A percentile compares a stretch with the other conserved stretches of the same genome.
phyloP scores from a whole-genome alignment of 345 rosid species.

The Syzygium grande region DNA sequence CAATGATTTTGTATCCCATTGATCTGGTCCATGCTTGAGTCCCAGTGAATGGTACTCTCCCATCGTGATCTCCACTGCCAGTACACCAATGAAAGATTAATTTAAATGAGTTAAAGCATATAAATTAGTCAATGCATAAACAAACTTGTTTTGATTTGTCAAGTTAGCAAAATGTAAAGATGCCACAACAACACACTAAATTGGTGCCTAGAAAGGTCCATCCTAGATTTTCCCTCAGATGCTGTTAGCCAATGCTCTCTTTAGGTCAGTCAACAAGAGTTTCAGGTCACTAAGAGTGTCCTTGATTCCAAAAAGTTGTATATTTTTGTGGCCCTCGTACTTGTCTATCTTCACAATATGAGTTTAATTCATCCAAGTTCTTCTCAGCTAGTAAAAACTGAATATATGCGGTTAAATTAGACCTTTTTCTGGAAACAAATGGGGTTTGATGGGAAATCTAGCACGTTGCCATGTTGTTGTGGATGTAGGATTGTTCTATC shows the following conservation, averaged over 20 bases:
- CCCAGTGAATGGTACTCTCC: constrained; percentile 5
- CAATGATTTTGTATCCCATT: neutral
- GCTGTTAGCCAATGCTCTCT: neutral
- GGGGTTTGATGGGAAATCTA: neutral
- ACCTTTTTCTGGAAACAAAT: neutral
- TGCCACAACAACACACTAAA: neutral
- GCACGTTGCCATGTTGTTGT: neutral
- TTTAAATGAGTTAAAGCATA: no score
- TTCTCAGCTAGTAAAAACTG: neutral
- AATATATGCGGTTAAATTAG: neutral
- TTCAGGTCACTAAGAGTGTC: neutral
- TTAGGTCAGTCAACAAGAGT: neutral
- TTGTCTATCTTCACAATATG: neutral
- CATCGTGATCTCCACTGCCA: constrained; percentile 14
- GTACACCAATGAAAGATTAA: neutral
- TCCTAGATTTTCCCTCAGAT: neutral
- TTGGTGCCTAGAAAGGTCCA: neutral
- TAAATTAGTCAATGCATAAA: no score
- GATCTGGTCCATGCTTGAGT: constrained; percentile 10
- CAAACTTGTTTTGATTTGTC: neutral
- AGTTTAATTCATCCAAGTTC: neutral
- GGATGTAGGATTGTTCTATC: neutral
- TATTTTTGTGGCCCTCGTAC: neutral
- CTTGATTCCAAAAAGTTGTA: neutral
- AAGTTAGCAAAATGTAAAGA: neutral